Base-by-base conservation (phyloP, 805 yeast genomes). In the Yamadazyma philogaea region DNA sequence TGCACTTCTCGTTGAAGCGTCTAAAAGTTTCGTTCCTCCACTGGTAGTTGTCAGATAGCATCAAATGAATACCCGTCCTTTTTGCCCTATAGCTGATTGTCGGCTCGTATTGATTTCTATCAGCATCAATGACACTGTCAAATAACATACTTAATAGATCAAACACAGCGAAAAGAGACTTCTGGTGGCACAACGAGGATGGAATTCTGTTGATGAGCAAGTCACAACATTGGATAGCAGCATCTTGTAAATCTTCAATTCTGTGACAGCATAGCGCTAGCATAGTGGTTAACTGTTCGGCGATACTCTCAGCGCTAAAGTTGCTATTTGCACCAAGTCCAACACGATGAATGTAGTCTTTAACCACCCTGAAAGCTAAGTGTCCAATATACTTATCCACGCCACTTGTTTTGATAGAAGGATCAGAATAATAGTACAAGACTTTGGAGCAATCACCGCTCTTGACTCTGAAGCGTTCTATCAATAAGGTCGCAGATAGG, bases 31-130 rank as follows among this genome's bases (percentile, higher is more conserved):
- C 70, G 34, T 72, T 74, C 51, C 99, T 78, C 85, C 95, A 86
- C 16, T 70, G 70, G 47, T 82, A 77, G 5, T 87, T 78, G 57
- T 89, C 96, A 0, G 96, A 82, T 20, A 89, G 73, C 15, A 75
- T 69, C 22, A 86, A 61, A 17, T 63, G 59, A 27, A 82, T 74
- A 6, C 77, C 77, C 0, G 79, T 61, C 35, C 54, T 59, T 20
- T 53, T 44, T 52, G 75, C 52, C 56, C 68, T 48, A 55, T 84
- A 90, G 28, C 74, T 75, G 27, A 84, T 79, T n/a, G 81, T 76
- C 3, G 98, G 98, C 45, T 85, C 87, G 59, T 87, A 91, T 60
- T 80, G 87, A 57, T 85, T 84, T 15, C 82, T 77, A 49, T 86
- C 95, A 6, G 90, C 88, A 60, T 90, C 96, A 31, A 82, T 69